Evolutionary conservation across 2,329 filamentous ascomycete genomes (phyloP), one percentile per base, ranked within the genome.

Genomic region (Aspergillus sp.): DNA sequence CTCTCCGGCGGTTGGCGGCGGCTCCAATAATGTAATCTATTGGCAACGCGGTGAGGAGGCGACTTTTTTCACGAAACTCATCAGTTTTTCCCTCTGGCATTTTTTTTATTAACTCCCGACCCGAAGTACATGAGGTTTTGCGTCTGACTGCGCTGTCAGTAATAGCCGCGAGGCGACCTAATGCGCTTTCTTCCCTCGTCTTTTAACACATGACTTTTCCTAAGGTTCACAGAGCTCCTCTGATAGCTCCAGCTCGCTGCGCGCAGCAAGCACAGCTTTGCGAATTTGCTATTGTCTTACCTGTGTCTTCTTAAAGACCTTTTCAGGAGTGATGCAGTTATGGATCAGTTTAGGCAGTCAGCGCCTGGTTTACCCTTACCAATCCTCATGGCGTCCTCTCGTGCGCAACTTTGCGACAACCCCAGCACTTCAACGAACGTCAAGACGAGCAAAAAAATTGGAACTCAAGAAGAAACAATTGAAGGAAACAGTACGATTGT

Each of bases 291-390:
- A 15, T 46, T 8, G 8, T 34, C 9, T 45, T 11, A 13, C 23
- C 34, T 23, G 22, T 31, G 6, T n/a, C 45, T n/a, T 11, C 11
- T 17, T 15, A 31, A 51, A 4, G 22, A 28, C 9, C 28, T 13
- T 8, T 8, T 41, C 30, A 49, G 25, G 30, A 70, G 72, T 72
- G 68, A 82, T 82, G 80, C 77, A 73, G 72, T 66, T 71, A 73
- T 76, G 78, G 69, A 69, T 68, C 58, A 68, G 67, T 56, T 72
- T 64, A 68, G 70, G 72, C 67, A 74, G 71, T 52, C 69, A 70
- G 69, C 81, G 80, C 74, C 72, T 80, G 43, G 71, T 80, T 65
- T 80, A 78, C 70, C 66, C 74, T 31, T 76, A 80, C 62, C 74
- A 72, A 65, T 66, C 72, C 45, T 62, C 70, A 31, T 57, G 71